Conservation (phyloP, 768 basidiomycete species). For the Pholiota molesta region DNA sequence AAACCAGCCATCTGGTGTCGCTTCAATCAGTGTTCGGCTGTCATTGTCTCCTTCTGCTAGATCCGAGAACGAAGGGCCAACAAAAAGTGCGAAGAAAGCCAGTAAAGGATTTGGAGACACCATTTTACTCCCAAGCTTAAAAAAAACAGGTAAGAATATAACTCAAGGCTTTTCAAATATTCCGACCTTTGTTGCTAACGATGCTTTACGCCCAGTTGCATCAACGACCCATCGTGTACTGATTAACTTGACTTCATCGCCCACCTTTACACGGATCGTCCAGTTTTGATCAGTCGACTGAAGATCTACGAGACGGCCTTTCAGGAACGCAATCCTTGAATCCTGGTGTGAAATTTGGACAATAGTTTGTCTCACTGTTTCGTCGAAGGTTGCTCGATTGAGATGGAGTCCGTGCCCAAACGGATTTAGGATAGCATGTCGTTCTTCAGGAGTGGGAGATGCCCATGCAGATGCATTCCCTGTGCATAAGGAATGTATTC, state of each 20-base stretch:
- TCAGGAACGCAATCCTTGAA: constrained; percentile 1
- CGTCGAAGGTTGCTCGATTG: constrained; percentile 35
- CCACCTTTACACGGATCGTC: constrained; percentile 4
- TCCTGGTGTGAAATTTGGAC: constrained; percentile 10
- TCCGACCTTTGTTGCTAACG: constrained; percentile 27
- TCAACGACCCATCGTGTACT: constrained; percentile 34
- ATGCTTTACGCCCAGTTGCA: constrained; percentile 38
- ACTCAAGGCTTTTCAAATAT: neutral
- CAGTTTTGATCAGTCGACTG: neutral
- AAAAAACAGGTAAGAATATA: neutral
- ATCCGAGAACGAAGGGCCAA: constrained; percentile 5
- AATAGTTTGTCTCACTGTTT: constrained; percentile 28
- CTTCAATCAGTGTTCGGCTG: constrained; percentile 38
- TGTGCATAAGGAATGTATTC: constrained; percentile 26
- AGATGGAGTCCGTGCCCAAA: constrained; percentile 37
- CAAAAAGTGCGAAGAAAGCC: constrained; percentile 33
- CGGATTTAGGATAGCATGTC: constrained; percentile 34
- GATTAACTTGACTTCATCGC: constrained; percentile 13
- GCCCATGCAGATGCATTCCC: constrained; percentile 39
- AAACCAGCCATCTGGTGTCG: constrained; percentile 35
- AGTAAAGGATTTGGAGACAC: constrained; percentile 29
- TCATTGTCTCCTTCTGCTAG: constrained; percentile 21
- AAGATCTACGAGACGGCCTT: constrained; percentile 6
- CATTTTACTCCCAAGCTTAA: constrained; percentile 29
- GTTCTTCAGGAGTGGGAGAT: constrained; percentile 27